These are phyloP conservation scores for Gastrolobium bilobum DNA, from an alignment of 306 rosid species.

Conservation along the genomic window DNA sequence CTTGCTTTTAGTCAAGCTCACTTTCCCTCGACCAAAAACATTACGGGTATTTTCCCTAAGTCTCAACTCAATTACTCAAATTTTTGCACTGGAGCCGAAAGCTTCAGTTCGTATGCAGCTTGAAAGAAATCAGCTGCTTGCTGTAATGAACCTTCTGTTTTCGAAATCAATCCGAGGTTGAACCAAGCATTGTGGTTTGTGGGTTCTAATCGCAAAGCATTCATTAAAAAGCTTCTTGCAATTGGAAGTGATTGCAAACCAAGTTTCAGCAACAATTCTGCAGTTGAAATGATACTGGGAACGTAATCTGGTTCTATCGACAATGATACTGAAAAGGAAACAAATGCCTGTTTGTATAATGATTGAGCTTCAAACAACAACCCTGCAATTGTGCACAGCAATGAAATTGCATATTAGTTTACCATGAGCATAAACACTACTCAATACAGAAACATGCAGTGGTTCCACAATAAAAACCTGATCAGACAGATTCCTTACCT, in stretches of 20 bases:
- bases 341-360: conserved; percentile 71
- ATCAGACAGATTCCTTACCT: conserved; percentile 53
- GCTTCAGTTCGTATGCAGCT: conserved; percentile 79
- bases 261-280: conserved; percentile 69
- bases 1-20: conserved; percentile 15
- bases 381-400: conserved; percentile 54
- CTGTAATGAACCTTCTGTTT: conserved; percentile 70
- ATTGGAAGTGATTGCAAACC: conserved; percentile 69
- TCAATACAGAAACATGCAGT: conserved; percentile 8
- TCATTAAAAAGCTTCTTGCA: conserved; percentile 84
- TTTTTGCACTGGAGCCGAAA: conserved; percentile 75
- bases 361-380: conserved; percentile 69
- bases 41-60: neutral
- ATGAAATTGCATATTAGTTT: conserved; percentile 21
- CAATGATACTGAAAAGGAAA: conserved; percentile 71
- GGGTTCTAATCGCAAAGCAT: conserved; percentile 78
- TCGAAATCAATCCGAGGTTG: conserved; percentile 74
- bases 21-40: conserved; percentile 21
- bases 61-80: conserved; percentile 47
- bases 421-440: conserved; percentile 29
- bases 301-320: conserved; percentile 78
- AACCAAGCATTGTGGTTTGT: conserved; percentile 84
- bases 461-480: conserved; percentile 5
- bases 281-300: conserved; percentile 80
- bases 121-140: conserved; percentile 88